phyloP scores from a whole-genome alignment of 2,329 filamentous ascomycete genomes.

The Bisporella sp. region DNA sequence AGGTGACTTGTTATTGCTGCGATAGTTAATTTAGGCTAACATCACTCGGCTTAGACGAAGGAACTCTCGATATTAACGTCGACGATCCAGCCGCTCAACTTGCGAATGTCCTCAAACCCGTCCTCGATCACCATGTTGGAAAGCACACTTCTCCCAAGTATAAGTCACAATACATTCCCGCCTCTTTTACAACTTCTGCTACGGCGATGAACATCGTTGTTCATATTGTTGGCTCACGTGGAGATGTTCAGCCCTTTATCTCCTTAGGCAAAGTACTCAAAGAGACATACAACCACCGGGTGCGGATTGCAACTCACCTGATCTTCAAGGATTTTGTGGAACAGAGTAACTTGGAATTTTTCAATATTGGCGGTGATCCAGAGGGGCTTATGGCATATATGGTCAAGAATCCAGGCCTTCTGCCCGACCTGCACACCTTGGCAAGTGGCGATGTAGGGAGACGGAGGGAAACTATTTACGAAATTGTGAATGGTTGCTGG shows the following conservation, averaged over 20 bases:
- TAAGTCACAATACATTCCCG: no score
- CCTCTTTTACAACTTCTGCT: no score
- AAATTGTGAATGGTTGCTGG: conserved; percentile 77
- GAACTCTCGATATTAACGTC: no score
- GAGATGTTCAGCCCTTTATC: conserved; percentile 28
- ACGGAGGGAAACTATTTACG: conserved; percentile 64
- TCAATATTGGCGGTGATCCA: conserved; percentile 59
- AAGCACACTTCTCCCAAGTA: no score
- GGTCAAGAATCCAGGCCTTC: conserved; percentile 78
- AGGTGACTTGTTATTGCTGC: no score
- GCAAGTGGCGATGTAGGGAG: conserved; percentile 67
- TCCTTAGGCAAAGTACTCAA: conserved; percentile 52
- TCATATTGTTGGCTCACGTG: conserved; percentile 64
- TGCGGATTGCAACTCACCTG: conserved; percentile 63
- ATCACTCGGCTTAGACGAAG: no score
- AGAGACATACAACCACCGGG: conserved; percentile 58
- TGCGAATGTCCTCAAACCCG: no score
- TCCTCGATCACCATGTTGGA: no score
- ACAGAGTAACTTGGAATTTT: conserved; percentile 64
- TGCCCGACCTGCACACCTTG: conserved; percentile 70
- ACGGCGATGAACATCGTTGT: conserved; percentile 51
- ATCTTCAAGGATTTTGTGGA: conserved; percentile 60
- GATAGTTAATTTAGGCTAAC: no score
- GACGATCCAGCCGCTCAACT: no score
- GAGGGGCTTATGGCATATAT: conserved; percentile 76